Conservation (phyloP, 2,329 filamentous ascomycete genomes). For the Phialophora tarda region DNA sequence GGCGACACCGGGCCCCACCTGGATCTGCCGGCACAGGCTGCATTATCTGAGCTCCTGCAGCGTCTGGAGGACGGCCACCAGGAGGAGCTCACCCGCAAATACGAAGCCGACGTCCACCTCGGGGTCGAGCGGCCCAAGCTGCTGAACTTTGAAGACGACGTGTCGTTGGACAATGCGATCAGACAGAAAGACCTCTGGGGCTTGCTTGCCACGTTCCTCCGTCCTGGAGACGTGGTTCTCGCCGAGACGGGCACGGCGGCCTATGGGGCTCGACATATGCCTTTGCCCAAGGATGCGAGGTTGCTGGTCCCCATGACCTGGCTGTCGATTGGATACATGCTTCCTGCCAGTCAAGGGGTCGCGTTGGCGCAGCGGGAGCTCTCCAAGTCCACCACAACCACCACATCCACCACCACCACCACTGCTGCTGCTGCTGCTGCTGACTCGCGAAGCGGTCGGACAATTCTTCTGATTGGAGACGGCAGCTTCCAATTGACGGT, state of each 20-base stretch:
- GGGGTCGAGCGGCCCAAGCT: no score
- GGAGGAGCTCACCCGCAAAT: no score
- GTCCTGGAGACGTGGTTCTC: constrained; percentile 61
- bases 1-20: no score
- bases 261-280: constrained; percentile 61
- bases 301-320: constrained; percentile 61
- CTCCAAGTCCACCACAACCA: constrained; percentile 17
- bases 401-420: no score
- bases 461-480: constrained; percentile 62
- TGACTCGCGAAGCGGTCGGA: neutral
- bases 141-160: constrained; percentile 48
- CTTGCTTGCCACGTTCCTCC: constrained; percentile 61
- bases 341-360: constrained; percentile 62
- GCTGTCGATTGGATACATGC: constrained; percentile 66
- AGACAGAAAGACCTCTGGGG: constrained; percentile 64
- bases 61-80: no score
- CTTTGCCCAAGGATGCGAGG: constrained; percentile 54
- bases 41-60: no score
- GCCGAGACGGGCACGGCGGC: constrained; percentile 65
- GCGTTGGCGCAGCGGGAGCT: constrained; percentile 63
- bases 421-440: constrained; percentile 51
- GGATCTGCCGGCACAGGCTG: no score
- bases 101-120: no score
- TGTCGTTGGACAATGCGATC: constrained; percentile 50
- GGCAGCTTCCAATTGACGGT: constrained; percentile 69